These are phyloP conservation scores for Suhomyces chickasaworum DNA, from an alignment of 1,139 yeast genomes.

Conservation along the genomic window DNA sequence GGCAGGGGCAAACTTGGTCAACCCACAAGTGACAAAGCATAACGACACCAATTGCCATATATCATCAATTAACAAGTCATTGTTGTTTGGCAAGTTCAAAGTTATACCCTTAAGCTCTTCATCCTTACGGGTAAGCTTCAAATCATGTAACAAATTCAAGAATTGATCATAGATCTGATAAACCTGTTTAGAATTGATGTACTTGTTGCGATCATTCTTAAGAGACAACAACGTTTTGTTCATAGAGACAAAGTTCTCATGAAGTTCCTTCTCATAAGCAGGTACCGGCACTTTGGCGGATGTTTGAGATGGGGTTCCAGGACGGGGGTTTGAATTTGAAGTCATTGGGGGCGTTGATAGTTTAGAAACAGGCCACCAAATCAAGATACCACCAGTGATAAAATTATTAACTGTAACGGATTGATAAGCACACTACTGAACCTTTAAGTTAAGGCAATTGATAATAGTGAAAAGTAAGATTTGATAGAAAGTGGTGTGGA, in stretches of 20 bases:
- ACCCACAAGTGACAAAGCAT: constrained; percentile 88
- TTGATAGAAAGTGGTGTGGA: constrained; percentile 2
- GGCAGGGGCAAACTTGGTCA: constrained; percentile 88
- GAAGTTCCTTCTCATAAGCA: constrained; percentile 51
- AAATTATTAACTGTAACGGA: not conserved
- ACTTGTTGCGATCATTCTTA: constrained; percentile 66
- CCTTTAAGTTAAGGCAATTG: not conserved
- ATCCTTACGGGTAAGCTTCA: constrained; percentile 51
- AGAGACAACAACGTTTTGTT: constrained; percentile 54
- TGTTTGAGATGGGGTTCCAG: constrained; percentile 11
- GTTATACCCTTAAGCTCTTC: constrained; percentile 50
- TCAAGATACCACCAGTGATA: not conserved
- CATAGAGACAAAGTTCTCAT: constrained; percentile 48
- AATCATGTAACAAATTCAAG: constrained; percentile 50
- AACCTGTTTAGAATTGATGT: constrained; percentile 65
- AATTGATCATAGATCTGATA: constrained; percentile 56
- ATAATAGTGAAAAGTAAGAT: not conserved
- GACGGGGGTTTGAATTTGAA: constrained; percentile 4
- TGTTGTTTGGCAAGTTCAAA: constrained; percentile 42
- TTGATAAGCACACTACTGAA: not conserved
- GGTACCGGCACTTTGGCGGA: constrained; percentile 18
- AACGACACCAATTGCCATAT: constrained; percentile 83
- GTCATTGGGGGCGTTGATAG: constrained; percentile 4
- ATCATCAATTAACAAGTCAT: constrained; percentile 81
- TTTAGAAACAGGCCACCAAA: not conserved